A percentile compares a stretch with the other conserved stretches of the same genome.
Evolutionary conservation across 257 asterid genomes (phyloP).

Genomic region (Schizonepeta tenuifolia): DNA sequence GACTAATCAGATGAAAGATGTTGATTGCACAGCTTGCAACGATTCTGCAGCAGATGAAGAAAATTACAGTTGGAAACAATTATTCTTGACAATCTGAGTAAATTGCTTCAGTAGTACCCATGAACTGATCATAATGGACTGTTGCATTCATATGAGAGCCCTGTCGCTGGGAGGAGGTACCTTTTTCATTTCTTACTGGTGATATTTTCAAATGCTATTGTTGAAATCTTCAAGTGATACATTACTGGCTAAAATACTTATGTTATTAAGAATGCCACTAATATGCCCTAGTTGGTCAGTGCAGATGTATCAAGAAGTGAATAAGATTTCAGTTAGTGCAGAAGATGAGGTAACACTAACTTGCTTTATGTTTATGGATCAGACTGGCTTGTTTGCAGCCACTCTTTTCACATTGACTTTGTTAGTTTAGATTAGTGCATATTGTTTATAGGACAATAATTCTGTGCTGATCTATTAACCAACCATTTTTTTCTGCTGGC

Average conservation of each 20-base stretch:
- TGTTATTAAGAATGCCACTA: neutral
- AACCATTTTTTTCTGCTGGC: neutral
- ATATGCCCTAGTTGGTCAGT: neutral
- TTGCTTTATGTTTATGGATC: neutral
- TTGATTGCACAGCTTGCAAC: slow-evolving; percentile 42
- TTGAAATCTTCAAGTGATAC: neutral
- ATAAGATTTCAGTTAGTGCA: neutral
- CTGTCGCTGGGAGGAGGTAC: neutral
- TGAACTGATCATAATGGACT: slow-evolving; percentile 7
- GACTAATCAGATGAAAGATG: slow-evolving; percentile 63
- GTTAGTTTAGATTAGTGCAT: neutral
- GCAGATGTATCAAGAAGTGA: neutral
- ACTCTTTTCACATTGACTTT: neutral
- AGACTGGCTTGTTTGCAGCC: slow-evolving; percentile 5
- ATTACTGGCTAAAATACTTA: neutral
- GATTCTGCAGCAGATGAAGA: slow-evolving; percentile 48
- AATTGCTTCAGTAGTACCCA: neutral
- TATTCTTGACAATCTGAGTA: neutral
- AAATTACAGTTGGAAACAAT: slow-evolving; percentile 33
- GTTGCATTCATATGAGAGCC: neutral
- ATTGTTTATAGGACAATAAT: neutral
- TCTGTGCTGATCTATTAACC: neutral
- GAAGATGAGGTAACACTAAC: slow-evolving; percentile 4
- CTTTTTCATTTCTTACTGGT: slow-evolving; percentile 11
- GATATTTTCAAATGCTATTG: neutral